Base-by-base conservation (phyloP, 495 filamentous ascomycete species). In the Pyrenula massariospora region DNA sequence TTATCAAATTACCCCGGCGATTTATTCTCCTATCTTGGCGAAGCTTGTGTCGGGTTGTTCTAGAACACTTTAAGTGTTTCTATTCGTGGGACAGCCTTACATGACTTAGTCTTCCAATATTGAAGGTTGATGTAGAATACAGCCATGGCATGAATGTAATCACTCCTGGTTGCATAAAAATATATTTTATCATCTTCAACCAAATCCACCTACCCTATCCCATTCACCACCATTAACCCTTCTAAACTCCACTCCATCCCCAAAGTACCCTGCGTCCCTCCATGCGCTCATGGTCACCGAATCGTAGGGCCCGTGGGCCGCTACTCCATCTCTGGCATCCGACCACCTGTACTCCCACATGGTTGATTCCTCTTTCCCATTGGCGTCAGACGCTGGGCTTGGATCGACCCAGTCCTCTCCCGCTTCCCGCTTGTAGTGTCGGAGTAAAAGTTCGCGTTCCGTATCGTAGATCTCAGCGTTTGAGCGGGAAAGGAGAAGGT, bases 281-380 rank as follows among this genome's bases (percentile, higher is more conserved):
- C 93, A 98, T 0, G 86, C 84, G 50, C 78, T 77, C 93, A 98
- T 98, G 52, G 84, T 89, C 0, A 73, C 62, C 12, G 79, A 83
- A 63, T 95, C 88, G 66, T 91, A 98, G 0, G 91, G 91, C 0
- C 93, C 94, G 68, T 97, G 87, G 25, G 79, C 77, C 52, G 83
- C 77, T 0, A 81, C 88, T 2, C 82, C 85, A 63, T 95, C 93
- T n/a, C 89, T 76, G 48, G 84, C 89, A 62, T 95, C 90, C 12
- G 80, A 84, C 93, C 93, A 97, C 24, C 88, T 73, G 65, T 86
- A 97, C 67, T 97, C 87, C 92, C 92, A 98, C 76, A 84, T 82
- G 56, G 73, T 76, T 15, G 61, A 63, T 12, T 63, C 66, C 25
- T 68, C 60, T 2, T 65, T 60, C 19, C 63, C 62, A 2, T 59